A percentile compares a stretch with the other conserved stretches of the same genome.
Conservation (phyloP, 306 rosid genomes). For the Dalbergia cultrata region DNA sequence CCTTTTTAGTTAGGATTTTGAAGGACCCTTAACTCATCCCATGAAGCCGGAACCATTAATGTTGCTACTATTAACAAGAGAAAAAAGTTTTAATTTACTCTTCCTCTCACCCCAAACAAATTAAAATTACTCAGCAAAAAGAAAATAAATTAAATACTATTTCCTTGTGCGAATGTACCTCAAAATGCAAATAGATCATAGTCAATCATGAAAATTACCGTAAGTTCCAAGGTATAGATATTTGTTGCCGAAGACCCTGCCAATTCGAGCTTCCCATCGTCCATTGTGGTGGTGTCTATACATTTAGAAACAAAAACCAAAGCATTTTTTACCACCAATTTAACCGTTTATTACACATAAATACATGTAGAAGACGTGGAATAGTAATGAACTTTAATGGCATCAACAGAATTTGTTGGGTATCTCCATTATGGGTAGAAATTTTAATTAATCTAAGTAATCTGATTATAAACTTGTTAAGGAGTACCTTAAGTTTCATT, state of each 20-base stretch:
- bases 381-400: too few species aligned
- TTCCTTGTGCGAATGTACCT: not conserved
- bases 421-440: too few species aligned
- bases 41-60: not conserved
- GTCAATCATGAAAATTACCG: conserved; percentile 52
- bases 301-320: conserved; percentile 22
- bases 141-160: too few species aligned
- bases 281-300: conserved; percentile 90
- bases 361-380: too few species aligned
- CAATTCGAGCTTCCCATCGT: conserved; percentile 96
- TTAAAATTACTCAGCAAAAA: not conserved
- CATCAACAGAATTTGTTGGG: too few species aligned
- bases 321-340: conserved; percentile 17
- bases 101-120: not conserved
- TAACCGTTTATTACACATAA: too few species aligned
- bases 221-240: conserved; percentile 91
- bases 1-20: not conserved
- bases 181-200: not conserved
- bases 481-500: too few species aligned
- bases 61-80: too few species aligned
- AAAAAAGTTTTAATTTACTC: not conserved
- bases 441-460: too few species aligned
- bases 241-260: conserved; percentile 93
- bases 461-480: too few species aligned
- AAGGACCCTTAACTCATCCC: not conserved